A percentile compares a stretch with the other conserved stretches of the same genome.
Conservation (phyloP, 495 filamentous ascomycete genomes). For the Bryoglossum gracile region DNA sequence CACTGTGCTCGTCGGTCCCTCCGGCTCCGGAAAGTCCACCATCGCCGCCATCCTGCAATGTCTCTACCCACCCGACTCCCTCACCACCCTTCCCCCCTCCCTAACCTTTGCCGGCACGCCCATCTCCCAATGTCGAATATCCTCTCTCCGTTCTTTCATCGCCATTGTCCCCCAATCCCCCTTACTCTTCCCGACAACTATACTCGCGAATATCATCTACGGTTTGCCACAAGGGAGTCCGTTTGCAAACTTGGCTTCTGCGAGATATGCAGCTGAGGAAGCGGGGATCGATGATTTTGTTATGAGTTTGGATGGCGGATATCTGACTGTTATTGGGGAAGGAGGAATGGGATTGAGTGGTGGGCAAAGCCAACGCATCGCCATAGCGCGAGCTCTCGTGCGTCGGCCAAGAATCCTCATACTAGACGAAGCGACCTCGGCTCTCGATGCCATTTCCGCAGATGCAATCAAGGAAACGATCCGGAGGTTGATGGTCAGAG, state of each 20-base stretch:
- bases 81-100: slow-evolving; percentile 28
- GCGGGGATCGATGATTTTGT: slow-evolving; percentile 82
- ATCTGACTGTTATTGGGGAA: slow-evolving; percentile 69
- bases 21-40: slow-evolving; percentile 87
- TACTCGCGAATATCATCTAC: slow-evolving; percentile 76
- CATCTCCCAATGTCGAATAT: slow-evolving; percentile 49
- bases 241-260: slow-evolving; percentile 34
- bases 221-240: slow-evolving; percentile 44
- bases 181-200: slow-evolving; percentile 64
- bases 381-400: slow-evolving; percentile 74
- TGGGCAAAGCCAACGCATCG: slow-evolving; percentile 76
- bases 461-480: slow-evolving; percentile 60
- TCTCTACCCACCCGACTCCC: slow-evolving; percentile 44
- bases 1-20: slow-evolving; percentile 72
- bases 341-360: slow-evolving; percentile 70
- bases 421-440: slow-evolving; percentile 82
- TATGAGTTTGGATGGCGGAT: slow-evolving; percentile 60
- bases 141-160: slow-evolving; percentile 59
- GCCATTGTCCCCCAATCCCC: slow-evolving; percentile 73
- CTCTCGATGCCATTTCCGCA: slow-evolving; percentile 66
- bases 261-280: slow-evolving; percentile 53
- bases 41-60: slow-evolving; percentile 67
- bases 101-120: slow-evolving; percentile 53
- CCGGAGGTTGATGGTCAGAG: slow-evolving; percentile 38
- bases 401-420: slow-evolving; percentile 64